Percentiles rank a stretch among this genome's conserved stretches.
phyloP scores from a whole-genome alignment of 192 early-diverging fungal species.

The Backusella luteola region DNA sequence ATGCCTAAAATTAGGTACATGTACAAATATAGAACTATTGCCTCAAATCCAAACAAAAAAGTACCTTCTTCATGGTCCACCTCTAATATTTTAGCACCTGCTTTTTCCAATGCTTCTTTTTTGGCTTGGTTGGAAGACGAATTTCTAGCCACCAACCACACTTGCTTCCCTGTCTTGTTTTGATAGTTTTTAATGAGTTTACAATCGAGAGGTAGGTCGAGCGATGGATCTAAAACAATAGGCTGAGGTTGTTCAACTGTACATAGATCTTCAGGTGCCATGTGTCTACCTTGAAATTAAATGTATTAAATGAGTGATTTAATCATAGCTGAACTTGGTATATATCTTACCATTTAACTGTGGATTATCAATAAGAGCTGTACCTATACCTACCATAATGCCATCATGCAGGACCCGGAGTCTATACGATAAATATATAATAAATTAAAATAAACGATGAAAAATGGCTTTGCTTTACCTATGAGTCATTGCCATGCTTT shows the following conservation, averaged over 20 bases:
- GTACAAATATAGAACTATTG: background rate
- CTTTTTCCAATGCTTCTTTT: slow-evolving; percentile 45
- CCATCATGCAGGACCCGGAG: slow-evolving; percentile 72
- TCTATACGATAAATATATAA: slow-evolving; percentile 18
- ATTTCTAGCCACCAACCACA: slow-evolving; percentile 56
- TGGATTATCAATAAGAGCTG: slow-evolving; percentile 80
- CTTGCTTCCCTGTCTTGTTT: slow-evolving; percentile 33
- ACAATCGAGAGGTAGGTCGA: slow-evolving; percentile 60
- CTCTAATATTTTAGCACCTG: slow-evolving; percentile 60
- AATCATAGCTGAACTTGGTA: background rate
- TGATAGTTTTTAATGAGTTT: slow-evolving; percentile 48
- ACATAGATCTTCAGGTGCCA: background rate
- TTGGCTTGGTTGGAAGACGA: background rate
- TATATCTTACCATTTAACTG: slow-evolving; percentile 49
- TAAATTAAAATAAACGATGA: background rate
- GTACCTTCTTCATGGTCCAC: background rate
- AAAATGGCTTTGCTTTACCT: slow-evolving; percentile 25
- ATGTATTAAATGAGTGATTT: background rate
- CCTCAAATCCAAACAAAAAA: background rate
- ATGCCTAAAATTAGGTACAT: background rate
- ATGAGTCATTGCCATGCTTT: slow-evolving; percentile 83
- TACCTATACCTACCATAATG: slow-evolving; percentile 86
- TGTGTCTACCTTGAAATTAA: background rate
- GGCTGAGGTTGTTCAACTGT: slow-evolving; percentile 62
- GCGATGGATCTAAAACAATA: slow-evolving; percentile 71